These are phyloP conservation scores for Podaxis sp. DNA, from an alignment of 768 basidiomycete species.

Conservation along the genomic window DNA sequence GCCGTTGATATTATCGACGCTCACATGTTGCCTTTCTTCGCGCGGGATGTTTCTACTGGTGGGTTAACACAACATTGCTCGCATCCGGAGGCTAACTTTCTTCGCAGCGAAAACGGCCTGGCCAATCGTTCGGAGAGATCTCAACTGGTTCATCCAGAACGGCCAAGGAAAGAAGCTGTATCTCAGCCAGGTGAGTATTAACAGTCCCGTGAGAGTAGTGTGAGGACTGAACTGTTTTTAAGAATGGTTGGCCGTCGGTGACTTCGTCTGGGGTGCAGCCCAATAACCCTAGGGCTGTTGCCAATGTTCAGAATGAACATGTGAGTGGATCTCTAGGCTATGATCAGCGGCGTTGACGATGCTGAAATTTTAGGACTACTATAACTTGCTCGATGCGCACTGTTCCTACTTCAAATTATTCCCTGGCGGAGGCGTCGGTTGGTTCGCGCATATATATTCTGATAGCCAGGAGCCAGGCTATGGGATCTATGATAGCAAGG, in stretches of 20 bases:
- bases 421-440: constrained; percentile 65
- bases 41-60: constrained; percentile 55
- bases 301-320: constrained; percentile 60
- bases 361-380: constrained; percentile 50
- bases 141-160: constrained; percentile 68
- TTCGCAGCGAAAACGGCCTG: constrained; percentile 54
- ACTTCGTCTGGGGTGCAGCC: constrained; percentile 62
- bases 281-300: constrained; percentile 61
- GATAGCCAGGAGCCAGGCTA: constrained; percentile 69
- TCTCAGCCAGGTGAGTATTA: constrained; percentile 55
- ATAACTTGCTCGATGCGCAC: constrained; percentile 57
- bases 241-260: constrained; percentile 81
- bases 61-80: constrained; percentile 12
- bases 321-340: constrained; percentile 35
- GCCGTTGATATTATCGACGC: constrained; percentile 65
- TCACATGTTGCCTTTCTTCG: constrained; percentile 75
- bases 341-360: background rate
- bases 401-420: constrained; percentile 63
- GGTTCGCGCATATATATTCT: constrained; percentile 82
- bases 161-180: constrained; percentile 74
- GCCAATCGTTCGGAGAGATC: constrained; percentile 57
- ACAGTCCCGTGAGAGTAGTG: background rate
- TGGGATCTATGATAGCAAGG: constrained; percentile 56
- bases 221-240: background rate
- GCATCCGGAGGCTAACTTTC: background rate